Conservation (phyloP, 805 yeast species). For the Zygosaccharomyces rouxii region DNA sequence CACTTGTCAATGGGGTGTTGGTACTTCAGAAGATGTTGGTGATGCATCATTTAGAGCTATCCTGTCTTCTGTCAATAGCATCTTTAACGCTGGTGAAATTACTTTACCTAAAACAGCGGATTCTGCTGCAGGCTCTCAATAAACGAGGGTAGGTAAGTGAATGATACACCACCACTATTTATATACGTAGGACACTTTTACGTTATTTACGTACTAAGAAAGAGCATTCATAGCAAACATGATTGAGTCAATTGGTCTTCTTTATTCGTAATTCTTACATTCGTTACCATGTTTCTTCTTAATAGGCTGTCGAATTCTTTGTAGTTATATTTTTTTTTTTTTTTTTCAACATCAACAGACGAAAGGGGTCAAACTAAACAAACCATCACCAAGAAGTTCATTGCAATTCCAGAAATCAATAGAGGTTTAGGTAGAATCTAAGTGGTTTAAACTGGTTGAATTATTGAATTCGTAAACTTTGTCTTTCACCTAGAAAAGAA, state of each 20-base stretch:
- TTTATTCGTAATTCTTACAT: background rate
- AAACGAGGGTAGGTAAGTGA: background rate
- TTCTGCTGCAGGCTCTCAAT: slow-evolving; percentile 22
- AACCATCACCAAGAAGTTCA: background rate
- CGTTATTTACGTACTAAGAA: too few relatives aligned
- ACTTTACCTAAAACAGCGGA: slow-evolving; percentile 19
- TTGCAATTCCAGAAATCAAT: background rate
- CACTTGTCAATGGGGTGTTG: slow-evolving; percentile 77
- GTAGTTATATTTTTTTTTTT: slow-evolving; percentile 1
- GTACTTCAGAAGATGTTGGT: slow-evolving; percentile 84
- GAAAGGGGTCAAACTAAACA: slow-evolving; percentile 1
- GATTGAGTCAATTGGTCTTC: too few relatives aligned
- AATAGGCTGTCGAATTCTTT: background rate
- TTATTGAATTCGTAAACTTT: background rate
- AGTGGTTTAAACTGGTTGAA: background rate
- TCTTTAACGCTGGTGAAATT: slow-evolving; percentile 31
- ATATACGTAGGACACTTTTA: background rate
- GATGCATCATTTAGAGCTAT: slow-evolving; percentile 74
- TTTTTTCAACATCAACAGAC: background rate
- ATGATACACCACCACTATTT: background rate
- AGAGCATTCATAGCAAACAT: too few relatives aligned
- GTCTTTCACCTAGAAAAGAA: background rate
- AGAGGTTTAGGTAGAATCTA: background rate
- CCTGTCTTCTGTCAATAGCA: slow-evolving; percentile 55
- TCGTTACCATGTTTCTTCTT: background rate